phyloP scores from a whole-genome alignment of 192 early-diverging fungal species.

The Phlyctochytrium bullatum region DNA sequence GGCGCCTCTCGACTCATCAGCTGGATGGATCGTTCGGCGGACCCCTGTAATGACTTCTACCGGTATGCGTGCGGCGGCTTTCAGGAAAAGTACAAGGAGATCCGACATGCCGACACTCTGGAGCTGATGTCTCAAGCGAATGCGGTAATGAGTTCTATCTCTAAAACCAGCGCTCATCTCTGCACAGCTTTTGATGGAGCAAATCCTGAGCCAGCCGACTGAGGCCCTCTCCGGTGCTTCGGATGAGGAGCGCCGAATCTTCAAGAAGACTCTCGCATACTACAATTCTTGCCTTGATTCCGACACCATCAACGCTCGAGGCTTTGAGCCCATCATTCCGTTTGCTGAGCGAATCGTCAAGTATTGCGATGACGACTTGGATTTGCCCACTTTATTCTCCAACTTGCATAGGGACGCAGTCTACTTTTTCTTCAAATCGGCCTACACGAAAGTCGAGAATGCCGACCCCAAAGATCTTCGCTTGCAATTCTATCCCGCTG shows the following conservation, averaged over 20 bases:
- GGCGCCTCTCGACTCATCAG: not conserved
- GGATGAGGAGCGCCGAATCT: conserved; percentile 23
- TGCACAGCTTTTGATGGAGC: conserved; percentile 31
- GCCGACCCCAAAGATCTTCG: conserved; percentile 27
- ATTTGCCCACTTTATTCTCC: conserved; percentile 27
- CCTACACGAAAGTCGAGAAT: conserved; percentile 26
- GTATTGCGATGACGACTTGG: not conserved
- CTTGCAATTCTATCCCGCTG: conserved; percentile 35
- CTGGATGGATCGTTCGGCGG: conserved; percentile 29
- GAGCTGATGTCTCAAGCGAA: conserved; percentile 33
- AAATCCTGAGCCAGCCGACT: conserved; percentile 20
- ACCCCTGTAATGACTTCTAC: conserved; percentile 48
- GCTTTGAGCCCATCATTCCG: conserved; percentile 33
- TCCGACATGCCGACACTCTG: conserved; percentile 24
- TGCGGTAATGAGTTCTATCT: conserved; percentile 2
- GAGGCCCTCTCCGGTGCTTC: conserved; percentile 18
- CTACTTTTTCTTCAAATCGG: conserved; percentile 29
- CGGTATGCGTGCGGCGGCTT: conserved; percentile 40
- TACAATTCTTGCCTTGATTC: conserved; percentile 36
- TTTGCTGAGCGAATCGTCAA: conserved; percentile 20
- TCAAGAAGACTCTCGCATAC: conserved; percentile 33
- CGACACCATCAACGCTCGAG: conserved; percentile 25
- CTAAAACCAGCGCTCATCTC: not conserved
- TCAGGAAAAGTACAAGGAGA: conserved; percentile 14
- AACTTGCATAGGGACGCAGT: conserved; percentile 31